Evolutionary conservation across 2,329 filamentous ascomycete species (phyloP).

Genomic region (Fonsecaea multimorphosa): DNA sequence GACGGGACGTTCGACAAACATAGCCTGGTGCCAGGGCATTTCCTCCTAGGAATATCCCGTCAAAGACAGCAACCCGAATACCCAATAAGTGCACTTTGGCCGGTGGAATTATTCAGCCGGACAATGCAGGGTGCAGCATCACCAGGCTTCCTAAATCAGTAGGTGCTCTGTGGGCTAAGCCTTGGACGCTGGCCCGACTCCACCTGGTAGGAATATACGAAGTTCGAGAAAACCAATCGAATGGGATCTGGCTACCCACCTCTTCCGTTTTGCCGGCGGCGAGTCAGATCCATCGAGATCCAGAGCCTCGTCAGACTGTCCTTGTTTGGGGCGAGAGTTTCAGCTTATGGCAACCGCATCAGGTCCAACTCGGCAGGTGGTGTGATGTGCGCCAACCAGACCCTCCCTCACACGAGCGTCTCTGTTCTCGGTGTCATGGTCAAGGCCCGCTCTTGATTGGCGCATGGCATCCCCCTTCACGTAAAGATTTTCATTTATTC

Average conservation of each 20-base stretch:
- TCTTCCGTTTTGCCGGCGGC: constrained; percentile 4
- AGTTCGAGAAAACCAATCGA: not conserved
- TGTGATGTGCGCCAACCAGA: constrained; percentile 7
- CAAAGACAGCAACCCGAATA: not conserved
- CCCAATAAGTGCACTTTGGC: not conserved
- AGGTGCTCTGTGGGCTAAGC: constrained; percentile 8
- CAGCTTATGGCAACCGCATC: constrained; percentile 21
- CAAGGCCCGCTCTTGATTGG: not conserved
- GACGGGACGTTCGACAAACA: not conserved
- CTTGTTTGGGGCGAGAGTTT: not conserved
- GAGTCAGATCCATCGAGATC: constrained; percentile 13
- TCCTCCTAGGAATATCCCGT: not conserved
- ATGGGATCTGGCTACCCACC: not conserved
- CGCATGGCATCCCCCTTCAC: constrained; percentile 7
- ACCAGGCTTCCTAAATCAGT: constrained; percentile 4
- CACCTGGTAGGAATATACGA: not conserved
- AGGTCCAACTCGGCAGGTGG: not conserved
- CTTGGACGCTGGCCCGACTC: not conserved
- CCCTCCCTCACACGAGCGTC: not conserved
- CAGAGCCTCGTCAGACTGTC: constrained; percentile 17
- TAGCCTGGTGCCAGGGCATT: not conserved
- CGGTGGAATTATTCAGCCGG: constrained; percentile 3
- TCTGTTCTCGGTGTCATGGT: not conserved
- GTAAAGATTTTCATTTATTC: constrained; percentile 8
- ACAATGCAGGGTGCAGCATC: not conserved